Conservation (phyloP, 2,329 filamentous ascomycete genomes). For the Xylariaceae sp. region DNA sequence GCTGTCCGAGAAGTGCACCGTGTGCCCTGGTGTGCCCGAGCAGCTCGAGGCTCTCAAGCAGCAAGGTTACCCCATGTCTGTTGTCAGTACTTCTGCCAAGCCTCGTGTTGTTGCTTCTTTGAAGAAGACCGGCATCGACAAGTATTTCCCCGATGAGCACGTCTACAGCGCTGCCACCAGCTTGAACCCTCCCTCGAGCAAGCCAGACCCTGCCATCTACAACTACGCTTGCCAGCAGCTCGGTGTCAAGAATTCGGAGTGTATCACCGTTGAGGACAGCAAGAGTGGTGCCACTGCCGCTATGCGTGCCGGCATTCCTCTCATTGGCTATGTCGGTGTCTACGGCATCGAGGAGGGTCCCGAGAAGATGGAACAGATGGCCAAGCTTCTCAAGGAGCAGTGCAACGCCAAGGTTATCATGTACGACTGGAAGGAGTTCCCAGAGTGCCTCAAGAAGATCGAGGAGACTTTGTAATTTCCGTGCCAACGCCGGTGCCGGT, state of each 20-base stretch:
- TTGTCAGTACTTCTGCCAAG: conserved; percentile 67
- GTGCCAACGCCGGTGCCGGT: conserved; percentile 11
- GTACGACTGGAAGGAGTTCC: conserved; percentile 43
- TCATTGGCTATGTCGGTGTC: conserved; percentile 68
- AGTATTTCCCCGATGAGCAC: conserved; percentile 63
- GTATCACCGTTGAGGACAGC: conserved; percentile 69
- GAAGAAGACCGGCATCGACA: conserved; percentile 62
- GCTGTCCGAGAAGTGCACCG: conserved; percentile 56
- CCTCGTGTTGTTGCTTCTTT: conserved; percentile 65
- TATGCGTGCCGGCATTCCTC: conserved; percentile 64
- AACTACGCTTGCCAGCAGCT: conserved; percentile 62
- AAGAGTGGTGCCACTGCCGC: conserved; percentile 67
- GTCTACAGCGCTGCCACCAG: conserved; percentile 69
- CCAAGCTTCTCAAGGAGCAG: conserved; percentile 46
- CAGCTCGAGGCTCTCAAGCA: conserved; percentile 56
- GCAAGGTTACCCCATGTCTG: conserved; percentile 61
- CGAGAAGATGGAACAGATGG: conserved; percentile 54
- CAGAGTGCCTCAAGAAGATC: conserved; percentile 36
- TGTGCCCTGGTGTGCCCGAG: conserved; percentile 56
- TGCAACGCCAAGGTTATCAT: conserved; percentile 50
- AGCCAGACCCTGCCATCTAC: conserved; percentile 74
- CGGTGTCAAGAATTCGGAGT: conserved; percentile 60
- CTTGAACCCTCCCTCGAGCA: conserved; percentile 63
- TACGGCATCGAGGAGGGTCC: conserved; percentile 39
- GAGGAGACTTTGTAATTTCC: conserved; percentile 32